These are phyloP conservation scores for Exophiala sp. DNA, from an alignment of 2,329 filamentous ascomycete species.

Conservation along the genomic window DNA sequence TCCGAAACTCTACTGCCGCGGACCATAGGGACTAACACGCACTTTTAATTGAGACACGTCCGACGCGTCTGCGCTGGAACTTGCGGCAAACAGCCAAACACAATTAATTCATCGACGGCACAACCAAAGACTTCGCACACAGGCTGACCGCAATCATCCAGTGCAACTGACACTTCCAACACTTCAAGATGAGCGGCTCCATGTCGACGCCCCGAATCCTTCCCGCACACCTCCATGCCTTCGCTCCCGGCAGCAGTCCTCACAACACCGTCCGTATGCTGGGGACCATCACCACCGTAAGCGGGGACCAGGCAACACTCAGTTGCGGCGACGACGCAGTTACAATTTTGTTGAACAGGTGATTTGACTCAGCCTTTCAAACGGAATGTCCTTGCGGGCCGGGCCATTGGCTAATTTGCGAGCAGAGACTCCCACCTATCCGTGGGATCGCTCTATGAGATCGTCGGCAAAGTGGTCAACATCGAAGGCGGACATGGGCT, in stretches of 20 bases:
- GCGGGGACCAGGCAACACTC: slow-evolving; percentile 71
- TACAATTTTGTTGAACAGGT: slow-evolving; percentile 63
- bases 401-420: not conserved
- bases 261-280: slow-evolving; percentile 71
- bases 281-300: slow-evolving; percentile 75
- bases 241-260: slow-evolving; percentile 52
- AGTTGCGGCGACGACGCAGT: slow-evolving; percentile 69
- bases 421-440: slow-evolving; percentile 38
- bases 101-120: not conserved
- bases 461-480: slow-evolving; percentile 43
- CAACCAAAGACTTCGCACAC: too few relatives aligned
- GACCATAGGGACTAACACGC: not conserved
- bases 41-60: slow-evolving; percentile 2
- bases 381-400: not conserved
- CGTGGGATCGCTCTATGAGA: slow-evolving; percentile 42
- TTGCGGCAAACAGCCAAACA: not conserved
- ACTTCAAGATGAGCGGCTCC: slow-evolving; percentile 32
- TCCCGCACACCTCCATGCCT: slow-evolving; percentile 69
- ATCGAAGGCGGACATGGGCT: slow-evolving; percentile 39
- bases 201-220: slow-evolving; percentile 78
- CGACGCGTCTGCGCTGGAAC: not conserved
- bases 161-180: not conserved
- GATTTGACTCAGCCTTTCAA: too few relatives aligned
- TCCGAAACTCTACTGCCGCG: not conserved
- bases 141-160: not conserved